Conservation (phyloP, 495 filamentous ascomycete species). For the Oleoguttula mirabilis region DNA sequence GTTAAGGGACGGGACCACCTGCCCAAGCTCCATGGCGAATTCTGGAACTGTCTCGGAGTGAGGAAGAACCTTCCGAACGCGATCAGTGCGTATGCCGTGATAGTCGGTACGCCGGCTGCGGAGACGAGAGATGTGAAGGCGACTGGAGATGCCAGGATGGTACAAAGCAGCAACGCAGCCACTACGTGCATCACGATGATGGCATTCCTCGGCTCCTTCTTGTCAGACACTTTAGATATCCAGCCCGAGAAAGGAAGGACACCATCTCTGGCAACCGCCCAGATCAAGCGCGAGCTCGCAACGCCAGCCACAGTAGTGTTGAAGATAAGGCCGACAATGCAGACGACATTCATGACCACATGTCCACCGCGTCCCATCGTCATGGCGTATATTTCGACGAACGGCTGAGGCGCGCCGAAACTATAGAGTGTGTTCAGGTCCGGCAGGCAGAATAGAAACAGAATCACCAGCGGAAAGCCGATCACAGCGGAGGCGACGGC, state of each 20-base stretch:
- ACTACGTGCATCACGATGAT: slow-evolving; percentile 44
- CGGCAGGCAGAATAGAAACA: slow-evolving; percentile 42
- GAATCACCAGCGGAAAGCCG: slow-evolving; percentile 40
- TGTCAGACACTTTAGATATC: slow-evolving; percentile 38
- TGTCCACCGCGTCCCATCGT: slow-evolving; percentile 42
- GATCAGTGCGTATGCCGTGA: slow-evolving; percentile 43
- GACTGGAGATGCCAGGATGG: slow-evolving; percentile 40
- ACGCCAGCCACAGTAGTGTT: slow-evolving; percentile 45
- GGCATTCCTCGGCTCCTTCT: slow-evolving; percentile 42
- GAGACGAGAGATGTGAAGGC: slow-evolving; percentile 44
- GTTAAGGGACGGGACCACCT: slow-evolving; percentile 24
- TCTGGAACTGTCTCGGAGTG: slow-evolving; percentile 30
- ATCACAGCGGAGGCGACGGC: slow-evolving; percentile 40
- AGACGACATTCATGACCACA: slow-evolving; percentile 43
- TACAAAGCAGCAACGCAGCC: slow-evolving; percentile 39
- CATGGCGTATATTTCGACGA: slow-evolving; percentile 42
- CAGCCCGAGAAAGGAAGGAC: slow-evolving; percentile 45
- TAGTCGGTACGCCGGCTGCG: slow-evolving; percentile 34
- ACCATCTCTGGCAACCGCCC: slow-evolving; percentile 44
- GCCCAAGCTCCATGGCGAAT: slow-evolving; percentile 21
- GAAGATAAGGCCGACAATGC: slow-evolving; percentile 32
- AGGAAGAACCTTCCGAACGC: slow-evolving; percentile 40
- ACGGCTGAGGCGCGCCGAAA: slow-evolving; percentile 42
- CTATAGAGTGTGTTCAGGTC: slow-evolving; percentile 27
- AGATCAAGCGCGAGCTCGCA: slow-evolving; percentile 45